Base-by-base conservation (phyloP, 2,329 filamentous ascomycete genomes). In the Chaetomium olivaceum region DNA sequence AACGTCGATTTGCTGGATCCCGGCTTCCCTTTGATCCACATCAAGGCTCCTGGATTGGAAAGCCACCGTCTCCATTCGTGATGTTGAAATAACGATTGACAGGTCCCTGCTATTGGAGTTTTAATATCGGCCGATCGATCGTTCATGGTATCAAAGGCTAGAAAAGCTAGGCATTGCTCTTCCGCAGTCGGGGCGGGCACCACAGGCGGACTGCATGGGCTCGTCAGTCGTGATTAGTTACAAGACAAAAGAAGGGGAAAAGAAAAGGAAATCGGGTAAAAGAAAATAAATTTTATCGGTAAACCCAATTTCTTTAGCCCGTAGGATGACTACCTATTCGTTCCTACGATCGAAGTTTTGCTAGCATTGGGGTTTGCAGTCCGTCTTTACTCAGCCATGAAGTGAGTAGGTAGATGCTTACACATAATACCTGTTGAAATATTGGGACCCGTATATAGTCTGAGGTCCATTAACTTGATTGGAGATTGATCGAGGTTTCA, bases 21-120 rank as follows among this genome's bases (percentile, higher is more conserved):
- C 2, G 56, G 36, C 19, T 58, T 58, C 36, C 56, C 56, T 8
- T 58, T 58, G 56, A 58, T 58, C 33, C 56, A 58, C 31, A 58
- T 21, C 2, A 58, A 14, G 11, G 23, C 36, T 2, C 25, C n/a
- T 5, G 19, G 9, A 25, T 4, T 1, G 16, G 14, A 21, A 3
- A n/a, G 12, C 56, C 56, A 58, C 11, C 14, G 12, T 12, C n/a
- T 23, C 12, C 23, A 58, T 11, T 23, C 25, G 1, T 19, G 11
- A 16, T 58, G 56, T 2, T 31, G 36, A 27, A 25, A 11, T 21
- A 58, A 6, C 56, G 36, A 58, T 11, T 43, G 3, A 21, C 56
- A 58, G 12, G 56, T 58, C 5, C 56, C 56, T 11, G 16, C 5
- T 7, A n/a, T 33, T 2, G 52, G 27, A 4, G 0, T n/a, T 9